Conservation (phyloP, 306 rosid species). For the Carpinus viminea region DNA sequence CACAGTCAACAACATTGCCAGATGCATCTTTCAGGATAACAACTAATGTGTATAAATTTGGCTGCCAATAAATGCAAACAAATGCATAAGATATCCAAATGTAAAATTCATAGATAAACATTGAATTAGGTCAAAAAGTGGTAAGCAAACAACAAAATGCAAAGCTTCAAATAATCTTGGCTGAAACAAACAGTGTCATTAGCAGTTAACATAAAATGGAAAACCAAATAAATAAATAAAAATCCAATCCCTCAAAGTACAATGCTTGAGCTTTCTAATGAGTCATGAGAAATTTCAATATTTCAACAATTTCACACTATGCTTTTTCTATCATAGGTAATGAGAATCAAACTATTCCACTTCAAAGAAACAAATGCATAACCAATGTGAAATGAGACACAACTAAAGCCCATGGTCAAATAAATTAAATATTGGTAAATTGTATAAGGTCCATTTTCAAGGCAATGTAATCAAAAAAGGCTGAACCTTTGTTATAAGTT, state of each 20-base stretch:
- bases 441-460: background rate
- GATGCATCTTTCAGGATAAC: constrained; percentile 71
- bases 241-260: background rate
- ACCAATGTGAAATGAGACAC: constrained; percentile 11
- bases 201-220: constrained; percentile 14
- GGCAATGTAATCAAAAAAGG: background rate
- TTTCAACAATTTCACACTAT: constrained; percentile 10
- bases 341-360: constrained; percentile 6
- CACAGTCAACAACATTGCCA: constrained; percentile 76
- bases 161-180: constrained; percentile 1
- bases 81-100: constrained; percentile 17
- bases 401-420: background rate
- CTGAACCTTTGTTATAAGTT: background rate
- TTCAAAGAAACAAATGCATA: constrained; percentile 6
- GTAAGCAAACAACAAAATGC: background rate
- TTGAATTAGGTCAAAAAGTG: constrained; percentile 4
- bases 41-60: constrained; percentile 77
- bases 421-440: background rate
- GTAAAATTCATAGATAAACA: constrained; percentile 11
- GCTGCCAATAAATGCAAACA: constrained; percentile 52
- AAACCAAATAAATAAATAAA: constrained; percentile 5
- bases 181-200: background rate
- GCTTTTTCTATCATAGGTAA: constrained; percentile 3
- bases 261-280: constrained; percentile 8
- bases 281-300: background rate